Conservation (phyloP, 805 yeast species). For the Yarrowia osloensis region DNA sequence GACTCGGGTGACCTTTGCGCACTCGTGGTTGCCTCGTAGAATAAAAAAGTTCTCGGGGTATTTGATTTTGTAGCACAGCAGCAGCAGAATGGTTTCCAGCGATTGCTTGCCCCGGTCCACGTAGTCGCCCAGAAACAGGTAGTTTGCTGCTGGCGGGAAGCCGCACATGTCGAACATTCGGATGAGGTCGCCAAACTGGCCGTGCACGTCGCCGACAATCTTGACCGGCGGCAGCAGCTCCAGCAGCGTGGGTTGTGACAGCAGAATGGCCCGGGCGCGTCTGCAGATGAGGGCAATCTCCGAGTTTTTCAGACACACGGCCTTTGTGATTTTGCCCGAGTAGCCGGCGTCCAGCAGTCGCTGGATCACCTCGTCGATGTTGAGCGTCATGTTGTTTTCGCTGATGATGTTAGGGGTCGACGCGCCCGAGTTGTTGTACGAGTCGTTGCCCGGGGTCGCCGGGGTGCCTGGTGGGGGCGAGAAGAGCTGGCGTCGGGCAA, state of each 20-base stretch:
- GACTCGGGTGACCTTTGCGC: conserved; percentile 91
- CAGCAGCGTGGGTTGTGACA: conserved; percentile 85
- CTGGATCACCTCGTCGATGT: conserved; percentile 88
- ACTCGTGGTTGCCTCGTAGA: conserved; percentile 91
- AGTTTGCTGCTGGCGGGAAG: conserved; percentile 92
- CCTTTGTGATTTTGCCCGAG: conserved; percentile 88
- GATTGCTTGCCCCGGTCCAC: conserved; percentile 98
- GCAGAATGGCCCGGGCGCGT: conserved; percentile 82
- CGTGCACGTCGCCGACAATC: conserved; percentile 93
- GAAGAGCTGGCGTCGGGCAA: conserved; percentile 33
- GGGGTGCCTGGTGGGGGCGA: conserved; percentile 28
- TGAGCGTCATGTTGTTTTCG: conserved; percentile 40
- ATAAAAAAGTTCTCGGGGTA: conserved; percentile 94
- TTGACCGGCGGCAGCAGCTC: conserved; percentile 86
- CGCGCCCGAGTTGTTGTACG: conserved; percentile 11
- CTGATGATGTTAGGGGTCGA: conserved; percentile 19
- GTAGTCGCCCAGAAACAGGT: conserved; percentile 91
- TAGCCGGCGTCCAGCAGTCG: conserved; percentile 93
- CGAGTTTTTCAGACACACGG: conserved; percentile 82
- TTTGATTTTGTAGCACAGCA: conserved; percentile 91
- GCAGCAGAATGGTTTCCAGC: conserved; percentile 81
- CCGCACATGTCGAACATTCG: conserved; percentile 95
- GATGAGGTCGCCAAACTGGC: conserved; percentile 89
- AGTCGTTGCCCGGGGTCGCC: conserved; percentile 10
- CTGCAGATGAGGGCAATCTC: conserved; percentile 87